Conservation (phyloP, 2,329 filamentous ascomycete genomes). For the Hymenoscyphus infarciens region DNA sequence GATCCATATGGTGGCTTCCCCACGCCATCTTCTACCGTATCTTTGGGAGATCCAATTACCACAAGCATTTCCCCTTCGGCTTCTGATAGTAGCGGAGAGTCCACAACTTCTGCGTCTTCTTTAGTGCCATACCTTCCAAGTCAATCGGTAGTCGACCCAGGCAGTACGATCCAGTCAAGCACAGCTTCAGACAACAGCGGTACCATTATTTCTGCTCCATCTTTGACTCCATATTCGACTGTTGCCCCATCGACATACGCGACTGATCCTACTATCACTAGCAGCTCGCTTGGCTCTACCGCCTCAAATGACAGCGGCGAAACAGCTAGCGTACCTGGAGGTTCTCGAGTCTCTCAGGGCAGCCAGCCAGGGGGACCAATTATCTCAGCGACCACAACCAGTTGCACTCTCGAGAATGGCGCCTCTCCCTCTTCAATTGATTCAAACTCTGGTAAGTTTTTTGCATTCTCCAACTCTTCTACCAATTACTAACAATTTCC, state of each 20-base stretch:
- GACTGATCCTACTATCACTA: background rate
- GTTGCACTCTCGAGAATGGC: slow-evolving; percentile 6
- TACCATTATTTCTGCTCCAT: background rate
- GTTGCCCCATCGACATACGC: background rate
- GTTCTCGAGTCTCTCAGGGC: background rate
- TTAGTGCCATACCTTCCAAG: background rate
- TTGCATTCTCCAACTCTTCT: background rate
- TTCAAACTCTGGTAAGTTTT: background rate
- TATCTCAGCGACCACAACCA: background rate
- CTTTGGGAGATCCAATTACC: background rate
- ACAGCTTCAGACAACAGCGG: slow-evolving; percentile 1
- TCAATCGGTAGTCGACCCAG: background rate
- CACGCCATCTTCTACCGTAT: background rate
- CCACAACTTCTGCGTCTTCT: background rate
- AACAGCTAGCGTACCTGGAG: background rate
- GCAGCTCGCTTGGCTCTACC: no score
- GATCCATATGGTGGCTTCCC: background rate
- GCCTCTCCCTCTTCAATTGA: background rate
- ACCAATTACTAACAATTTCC: background rate
- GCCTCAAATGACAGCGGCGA: background rate
- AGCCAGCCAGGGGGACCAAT: no score
- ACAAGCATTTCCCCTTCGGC: background rate
- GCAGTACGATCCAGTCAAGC: background rate
- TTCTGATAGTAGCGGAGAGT: background rate
- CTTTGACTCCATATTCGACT: background rate